phyloP scores from a whole-genome alignment of 2,329 filamentous ascomycete species.

The Fusarium solani-melongenae region DNA sequence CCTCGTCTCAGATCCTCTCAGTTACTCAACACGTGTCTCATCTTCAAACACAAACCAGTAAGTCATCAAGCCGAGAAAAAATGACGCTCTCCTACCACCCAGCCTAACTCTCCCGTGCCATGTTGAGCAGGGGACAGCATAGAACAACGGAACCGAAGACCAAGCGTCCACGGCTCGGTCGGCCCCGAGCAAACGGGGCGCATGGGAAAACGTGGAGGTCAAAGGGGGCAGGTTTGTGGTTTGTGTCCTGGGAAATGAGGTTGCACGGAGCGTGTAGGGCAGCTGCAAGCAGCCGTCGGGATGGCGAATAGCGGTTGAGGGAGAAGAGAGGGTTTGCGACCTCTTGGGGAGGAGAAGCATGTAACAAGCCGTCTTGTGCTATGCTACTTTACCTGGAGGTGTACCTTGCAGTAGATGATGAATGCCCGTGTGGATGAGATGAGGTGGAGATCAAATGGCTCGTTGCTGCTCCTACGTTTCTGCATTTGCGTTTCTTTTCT shows the following conservation, averaged over 20 bases:
- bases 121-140: neutral
- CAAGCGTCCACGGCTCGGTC: conserved; percentile 13
- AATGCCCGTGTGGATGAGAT: neutral
- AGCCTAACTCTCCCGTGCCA: neutral
- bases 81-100: neutral
- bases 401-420: neutral
- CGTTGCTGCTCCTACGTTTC: neutral
- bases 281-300: conserved; percentile 31
- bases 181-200: conserved; percentile 18
- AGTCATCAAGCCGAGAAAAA: neutral
- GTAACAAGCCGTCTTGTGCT: conserved; percentile 31
- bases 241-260: conserved; percentile 29
- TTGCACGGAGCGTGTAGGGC: conserved; percentile 27
- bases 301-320: conserved; percentile 13
- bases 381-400: neutral
- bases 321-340: neutral
- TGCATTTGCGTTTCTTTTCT: neutral
- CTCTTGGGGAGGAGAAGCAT: conserved; percentile 7
- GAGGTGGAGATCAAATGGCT: neutral
- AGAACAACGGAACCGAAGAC: neutral
- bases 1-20: neutral
- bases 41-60: neutral
- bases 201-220: conserved; percentile 19
- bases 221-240: conserved; percentile 8
- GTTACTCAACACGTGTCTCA: neutral